A percentile compares a stretch with the other conserved stretches of the same genome.
Evolutionary conservation across 2,329 filamentous ascomycete genomes (phyloP).

Genomic region (Xylariaceae sp.): DNA sequence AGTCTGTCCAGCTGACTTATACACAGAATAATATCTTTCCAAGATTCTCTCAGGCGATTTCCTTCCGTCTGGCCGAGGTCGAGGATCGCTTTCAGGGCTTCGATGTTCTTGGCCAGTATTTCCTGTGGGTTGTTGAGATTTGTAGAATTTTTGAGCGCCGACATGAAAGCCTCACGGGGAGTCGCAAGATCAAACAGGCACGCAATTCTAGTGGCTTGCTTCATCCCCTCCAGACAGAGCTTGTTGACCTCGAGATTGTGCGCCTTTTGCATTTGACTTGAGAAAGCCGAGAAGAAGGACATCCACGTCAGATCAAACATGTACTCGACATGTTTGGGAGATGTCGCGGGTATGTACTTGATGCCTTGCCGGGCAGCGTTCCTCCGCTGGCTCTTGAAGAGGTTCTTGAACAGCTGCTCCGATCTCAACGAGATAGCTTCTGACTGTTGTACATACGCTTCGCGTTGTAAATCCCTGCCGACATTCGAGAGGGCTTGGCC

Average conservation of each 20-base stretch:
- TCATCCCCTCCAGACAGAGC: constrained; percentile 91
- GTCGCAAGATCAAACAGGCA: constrained; percentile 91
- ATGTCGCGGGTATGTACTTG: constrained; percentile 87
- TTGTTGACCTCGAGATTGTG: constrained; percentile 90
- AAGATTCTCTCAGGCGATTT: constrained; percentile 80
- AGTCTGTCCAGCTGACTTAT: constrained; percentile 94
- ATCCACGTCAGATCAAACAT: constrained; percentile 99
- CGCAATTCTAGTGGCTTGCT: constrained; percentile 85
- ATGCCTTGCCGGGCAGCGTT: constrained; percentile 64
- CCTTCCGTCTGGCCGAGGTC: constrained; percentile 92
- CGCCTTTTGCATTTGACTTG: constrained; percentile 86
- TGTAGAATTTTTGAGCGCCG: constrained; percentile 85
- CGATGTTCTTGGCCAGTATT: constrained; percentile 93
- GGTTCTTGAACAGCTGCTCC: constrained; percentile 84
- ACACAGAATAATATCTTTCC: constrained; percentile 92
- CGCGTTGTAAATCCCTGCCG: constrained; percentile 82
- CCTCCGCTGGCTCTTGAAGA: constrained; percentile 82
- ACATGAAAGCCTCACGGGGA: constrained; percentile 91
- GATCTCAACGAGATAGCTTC: constrained; percentile 76
- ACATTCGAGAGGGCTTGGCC: constrained; percentile 88
- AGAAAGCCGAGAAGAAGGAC: constrained; percentile 94
- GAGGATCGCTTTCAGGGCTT: constrained; percentile 84
- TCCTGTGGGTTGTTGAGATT: constrained; percentile 94
- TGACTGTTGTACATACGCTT: constrained; percentile 90
- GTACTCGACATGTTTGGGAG: constrained; percentile 88